A percentile compares a stretch with the other conserved stretches of the same genome.
phyloP scores from a whole-genome alignment of 345 rosid species.

The Conringia planisiliqua region DNA sequence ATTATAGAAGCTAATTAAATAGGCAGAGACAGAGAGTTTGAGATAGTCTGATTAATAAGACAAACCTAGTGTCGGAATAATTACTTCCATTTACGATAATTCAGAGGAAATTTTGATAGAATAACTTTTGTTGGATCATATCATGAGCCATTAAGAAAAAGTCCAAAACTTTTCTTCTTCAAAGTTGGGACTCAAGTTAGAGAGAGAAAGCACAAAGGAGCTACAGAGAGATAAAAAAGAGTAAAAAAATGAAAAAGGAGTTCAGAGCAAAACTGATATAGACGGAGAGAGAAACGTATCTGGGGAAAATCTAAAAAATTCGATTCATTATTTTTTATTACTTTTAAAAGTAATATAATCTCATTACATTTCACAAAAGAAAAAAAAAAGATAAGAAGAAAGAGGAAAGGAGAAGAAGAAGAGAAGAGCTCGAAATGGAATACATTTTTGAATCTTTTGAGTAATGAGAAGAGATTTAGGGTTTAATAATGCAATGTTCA shows the following conservation, averaged over 20 bases:
- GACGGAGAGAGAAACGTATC: conserved; percentile 59
- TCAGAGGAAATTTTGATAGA: not conserved
- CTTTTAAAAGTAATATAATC: conserved; percentile 45
- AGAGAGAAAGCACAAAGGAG: conserved; percentile 1
- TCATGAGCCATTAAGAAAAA: conserved; percentile 22
- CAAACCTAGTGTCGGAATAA: not conserved
- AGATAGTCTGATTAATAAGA: not conserved
- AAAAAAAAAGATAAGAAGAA: not conserved
- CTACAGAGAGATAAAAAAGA: conserved; percentile 7
- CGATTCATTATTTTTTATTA: conserved; percentile 49
- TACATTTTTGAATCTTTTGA: not conserved
- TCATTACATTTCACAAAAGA: conserved; percentile 18
- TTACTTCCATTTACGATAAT: conserved; percentile 12
- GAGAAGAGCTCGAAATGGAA: conserved; percentile 21
- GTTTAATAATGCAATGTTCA: conserved; percentile 34
- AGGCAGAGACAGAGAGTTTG: not conserved
- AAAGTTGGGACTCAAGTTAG: conserved; percentile 36
- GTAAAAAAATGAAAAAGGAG: not conserved
- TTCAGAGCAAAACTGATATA: conserved; percentile 22
- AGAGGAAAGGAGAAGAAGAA: not conserved
- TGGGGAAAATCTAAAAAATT: conserved; percentile 68
- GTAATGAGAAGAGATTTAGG: conserved; percentile 7
- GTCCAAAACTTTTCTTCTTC: conserved; percentile 32
- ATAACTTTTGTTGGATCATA: conserved; percentile 25
- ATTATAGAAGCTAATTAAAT: not conserved